Evolutionary conservation across 371 early-diverging fungal genomes (phyloP).

Genomic region (Umbelopsis sp.): DNA sequence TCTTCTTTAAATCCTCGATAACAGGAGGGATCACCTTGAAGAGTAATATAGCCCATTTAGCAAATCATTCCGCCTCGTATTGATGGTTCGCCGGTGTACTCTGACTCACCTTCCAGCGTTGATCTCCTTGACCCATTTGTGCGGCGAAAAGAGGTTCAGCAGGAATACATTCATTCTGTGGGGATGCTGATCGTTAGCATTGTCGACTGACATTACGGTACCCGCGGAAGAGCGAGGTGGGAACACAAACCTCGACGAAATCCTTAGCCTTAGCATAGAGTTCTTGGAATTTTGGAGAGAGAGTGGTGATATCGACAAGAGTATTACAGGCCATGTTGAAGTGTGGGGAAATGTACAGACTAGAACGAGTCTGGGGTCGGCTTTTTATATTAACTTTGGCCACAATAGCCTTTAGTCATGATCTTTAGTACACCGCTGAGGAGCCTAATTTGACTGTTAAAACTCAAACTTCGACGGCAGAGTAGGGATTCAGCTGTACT

Average conservation of each 20-base stretch:
- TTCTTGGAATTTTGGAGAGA: slow-evolving; percentile 71
- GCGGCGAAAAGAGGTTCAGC: slow-evolving; percentile 77
- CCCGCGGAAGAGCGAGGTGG: background rate
- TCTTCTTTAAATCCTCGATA: slow-evolving; percentile 86
- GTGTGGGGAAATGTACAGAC: background rate
- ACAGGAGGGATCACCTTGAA: slow-evolving; percentile 73
- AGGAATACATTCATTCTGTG: slow-evolving; percentile 93
- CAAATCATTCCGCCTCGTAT: slow-evolving; percentile 11
- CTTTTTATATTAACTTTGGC: background rate
- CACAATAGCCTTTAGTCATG: too few relatives aligned
- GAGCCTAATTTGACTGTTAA: too few relatives aligned
- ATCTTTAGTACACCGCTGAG: background rate
- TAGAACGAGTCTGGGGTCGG: background rate
- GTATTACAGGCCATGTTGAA: slow-evolving; percentile 46
- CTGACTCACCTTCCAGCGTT: slow-evolving; percentile 77
- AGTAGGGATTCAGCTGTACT: background rate
- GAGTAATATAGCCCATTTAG: background rate
- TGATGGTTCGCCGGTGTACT: background rate
- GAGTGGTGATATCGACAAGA: slow-evolving; percentile 40
- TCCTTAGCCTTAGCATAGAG: slow-evolving; percentile 70
- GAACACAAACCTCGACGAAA: slow-evolving; percentile 74
- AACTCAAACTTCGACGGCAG: too few relatives aligned
- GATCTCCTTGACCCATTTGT: slow-evolving; percentile 76
- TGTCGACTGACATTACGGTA: slow-evolving; percentile 1
- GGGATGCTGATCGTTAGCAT: background rate